Evolutionary conservation across 257 asterid genomes (phyloP).

Genomic region (Galeopsis tetrahit): DNA sequence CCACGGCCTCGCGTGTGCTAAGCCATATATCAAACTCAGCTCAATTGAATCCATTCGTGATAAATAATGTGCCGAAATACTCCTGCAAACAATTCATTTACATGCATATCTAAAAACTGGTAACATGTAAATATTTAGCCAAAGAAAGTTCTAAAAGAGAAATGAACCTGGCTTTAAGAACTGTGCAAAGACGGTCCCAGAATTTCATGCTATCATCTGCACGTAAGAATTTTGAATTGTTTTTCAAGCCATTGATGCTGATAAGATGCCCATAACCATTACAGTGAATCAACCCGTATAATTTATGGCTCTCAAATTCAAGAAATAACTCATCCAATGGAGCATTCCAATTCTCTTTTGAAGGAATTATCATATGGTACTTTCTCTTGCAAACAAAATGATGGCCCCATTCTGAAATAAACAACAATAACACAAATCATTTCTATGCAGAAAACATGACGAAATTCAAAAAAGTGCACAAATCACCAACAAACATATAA

Average conservation of each 20-base stretch:
- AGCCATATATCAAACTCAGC: slow-evolving; percentile 57
- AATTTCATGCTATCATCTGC: slow-evolving; percentile 64
- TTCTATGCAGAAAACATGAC: neutral
- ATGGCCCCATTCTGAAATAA: slow-evolving; percentile 79
- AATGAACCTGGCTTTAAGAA: slow-evolving; percentile 64
- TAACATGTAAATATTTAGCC: slow-evolving; percentile 15
- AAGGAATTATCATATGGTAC: slow-evolving; percentile 75
- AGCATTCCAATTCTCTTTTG: slow-evolving; percentile 47
- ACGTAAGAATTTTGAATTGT: slow-evolving; percentile 40
- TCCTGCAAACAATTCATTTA: slow-evolving; percentile 45
- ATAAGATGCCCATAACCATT: slow-evolving; percentile 86
- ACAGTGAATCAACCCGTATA: slow-evolving; percentile 78
- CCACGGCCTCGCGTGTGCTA: slow-evolving; percentile 60
- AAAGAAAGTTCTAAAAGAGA: neutral
- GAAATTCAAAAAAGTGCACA: neutral
- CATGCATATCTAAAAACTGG: neutral
- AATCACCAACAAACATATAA: neutral
- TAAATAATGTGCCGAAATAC: slow-evolving; percentile 52
- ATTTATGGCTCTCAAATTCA: slow-evolving; percentile 46
- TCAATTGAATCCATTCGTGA: slow-evolving; percentile 48
- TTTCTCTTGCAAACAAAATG: slow-evolving; percentile 76
- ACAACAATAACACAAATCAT: neutral
- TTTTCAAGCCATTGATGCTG: slow-evolving; percentile 50
- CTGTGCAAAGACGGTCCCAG: slow-evolving; percentile 76
- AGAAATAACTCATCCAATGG: slow-evolving; percentile 47